Conservation (phyloP, 2,329 filamentous ascomycete species). For the Blastomyces parvus region DNA sequence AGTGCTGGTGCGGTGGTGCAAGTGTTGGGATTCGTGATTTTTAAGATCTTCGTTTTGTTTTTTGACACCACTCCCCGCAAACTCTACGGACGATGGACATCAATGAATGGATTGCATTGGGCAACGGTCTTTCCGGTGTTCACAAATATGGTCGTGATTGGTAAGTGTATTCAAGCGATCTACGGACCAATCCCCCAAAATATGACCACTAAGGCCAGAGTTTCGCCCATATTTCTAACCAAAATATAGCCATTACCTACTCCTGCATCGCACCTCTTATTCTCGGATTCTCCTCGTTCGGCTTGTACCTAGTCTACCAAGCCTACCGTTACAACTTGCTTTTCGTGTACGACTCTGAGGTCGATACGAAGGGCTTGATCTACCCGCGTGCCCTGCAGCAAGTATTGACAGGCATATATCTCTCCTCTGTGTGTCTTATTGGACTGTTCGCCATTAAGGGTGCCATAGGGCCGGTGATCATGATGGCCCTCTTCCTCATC, state of each 20-base stretch:
- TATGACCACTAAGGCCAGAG: neutral
- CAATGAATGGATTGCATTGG: conserved; percentile 68
- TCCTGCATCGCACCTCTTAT: conserved; percentile 79
- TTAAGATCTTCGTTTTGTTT: conserved; percentile 61
- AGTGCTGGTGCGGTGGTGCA: conserved; percentile 66
- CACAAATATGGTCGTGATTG: conserved; percentile 75
- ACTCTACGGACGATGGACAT: conserved; percentile 65
- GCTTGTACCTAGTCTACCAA: conserved; percentile 70
- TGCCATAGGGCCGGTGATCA: conserved; percentile 56
- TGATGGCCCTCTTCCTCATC: conserved; percentile 66
- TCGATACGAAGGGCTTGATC: conserved; percentile 81
- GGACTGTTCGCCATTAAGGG: conserved; percentile 67
- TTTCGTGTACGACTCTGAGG: conserved; percentile 68
- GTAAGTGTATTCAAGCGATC: conserved; percentile 36
- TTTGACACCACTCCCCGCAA: conserved; percentile 65
- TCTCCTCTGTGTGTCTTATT: conserved; percentile 73
- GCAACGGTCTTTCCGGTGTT: conserved; percentile 68
- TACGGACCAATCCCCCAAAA: neutral
- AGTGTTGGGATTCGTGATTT: conserved; percentile 60
- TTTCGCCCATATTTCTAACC: neutral
- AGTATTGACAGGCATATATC: conserved; percentile 71
- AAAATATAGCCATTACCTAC: conserved; percentile 63
- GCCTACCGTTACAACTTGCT: conserved; percentile 86
- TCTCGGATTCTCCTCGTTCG: conserved; percentile 68
- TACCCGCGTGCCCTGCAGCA: conserved; percentile 82